Percentiles rank a stretch among this genome's conserved stretches.
Conservation (phyloP, 129 eudicot genomes). For the Mikania micrantha region DNA sequence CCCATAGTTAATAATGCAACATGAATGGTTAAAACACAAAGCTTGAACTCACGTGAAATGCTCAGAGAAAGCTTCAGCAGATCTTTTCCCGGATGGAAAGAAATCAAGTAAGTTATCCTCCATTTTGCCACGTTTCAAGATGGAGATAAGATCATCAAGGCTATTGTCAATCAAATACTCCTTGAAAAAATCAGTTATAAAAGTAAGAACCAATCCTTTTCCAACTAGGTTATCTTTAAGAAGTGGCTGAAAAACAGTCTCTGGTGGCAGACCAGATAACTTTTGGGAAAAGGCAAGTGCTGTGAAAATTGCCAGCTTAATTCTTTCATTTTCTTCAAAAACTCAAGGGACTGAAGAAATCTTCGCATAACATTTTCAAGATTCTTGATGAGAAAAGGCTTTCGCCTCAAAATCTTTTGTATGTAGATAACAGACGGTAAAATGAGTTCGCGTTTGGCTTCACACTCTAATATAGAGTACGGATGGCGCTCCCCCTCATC, state of each 20-base stretch:
- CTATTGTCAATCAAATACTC: constrained; percentile 93
- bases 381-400: constrained; percentile 90
- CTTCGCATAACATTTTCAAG: constrained; percentile 97
- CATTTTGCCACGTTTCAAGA: constrained; percentile 89
- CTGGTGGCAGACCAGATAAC: constrained; percentile 93
- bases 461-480: constrained; percentile 70
- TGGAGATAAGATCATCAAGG: constrained; percentile 87
- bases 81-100: constrained; percentile 78
- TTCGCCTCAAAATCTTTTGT: constrained; percentile 85
- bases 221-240: constrained; percentile 94
- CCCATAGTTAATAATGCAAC: not conserved
- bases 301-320: constrained; percentile 88
- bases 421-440: constrained; percentile 84
- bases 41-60: constrained; percentile 79
- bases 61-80: constrained; percentile 92
- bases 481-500: constrained; percentile 97
- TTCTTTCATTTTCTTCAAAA: constrained; percentile 89
- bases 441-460: constrained; percentile 76
- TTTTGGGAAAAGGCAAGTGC: constrained; percentile 98
- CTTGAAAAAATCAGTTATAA: constrained; percentile 90
- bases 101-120: constrained; percentile 86
- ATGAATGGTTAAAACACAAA: not conserved
- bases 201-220: constrained; percentile 89
- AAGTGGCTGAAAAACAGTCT: constrained; percentile 93
- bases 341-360: constrained; percentile 92